Evolutionary conservation across 1,284 basidiomycete species (phyloP).

Genomic region (Volvariella volvacea): DNA sequence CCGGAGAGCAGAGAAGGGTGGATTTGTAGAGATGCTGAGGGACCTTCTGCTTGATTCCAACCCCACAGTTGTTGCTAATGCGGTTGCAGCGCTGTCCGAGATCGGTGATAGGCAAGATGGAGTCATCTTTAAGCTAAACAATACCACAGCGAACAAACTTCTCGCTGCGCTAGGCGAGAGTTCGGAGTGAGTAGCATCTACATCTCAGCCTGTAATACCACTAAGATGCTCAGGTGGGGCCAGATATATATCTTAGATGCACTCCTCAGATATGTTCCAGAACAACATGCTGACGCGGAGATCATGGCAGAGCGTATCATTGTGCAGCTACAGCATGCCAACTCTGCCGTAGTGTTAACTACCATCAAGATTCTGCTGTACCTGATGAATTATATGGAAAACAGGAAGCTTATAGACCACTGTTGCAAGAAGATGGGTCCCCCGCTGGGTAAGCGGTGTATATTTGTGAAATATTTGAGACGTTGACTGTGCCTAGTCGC

Average conservation of each 20-base stretch:
- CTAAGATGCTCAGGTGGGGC: constrained; percentile 73
- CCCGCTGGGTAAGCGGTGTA: constrained; percentile 69
- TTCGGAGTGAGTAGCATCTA: constrained; percentile 66
- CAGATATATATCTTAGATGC: constrained; percentile 98
- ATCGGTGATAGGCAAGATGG: constrained; percentile 88
- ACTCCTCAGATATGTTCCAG: constrained; percentile 88
- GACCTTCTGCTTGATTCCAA: constrained; percentile 90
- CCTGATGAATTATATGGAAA: constrained; percentile 99
- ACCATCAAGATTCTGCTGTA: constrained; percentile 95
- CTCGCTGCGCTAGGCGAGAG: constrained; percentile 83
- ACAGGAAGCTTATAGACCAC: constrained; percentile 76
- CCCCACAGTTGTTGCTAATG: constrained; percentile 92
- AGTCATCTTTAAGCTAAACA: constrained; percentile 82
- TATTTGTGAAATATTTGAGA: constrained; percentile 1
- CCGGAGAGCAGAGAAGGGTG: constrained; percentile 75
- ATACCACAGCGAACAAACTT: constrained; percentile 79
- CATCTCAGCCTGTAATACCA: not conserved
- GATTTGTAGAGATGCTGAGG: constrained; percentile 81
- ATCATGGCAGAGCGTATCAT: constrained; percentile 91
- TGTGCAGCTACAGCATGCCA: constrained; percentile 86
- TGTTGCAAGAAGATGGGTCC: constrained; percentile 98
- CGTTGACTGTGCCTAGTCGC: constrained; percentile 54
- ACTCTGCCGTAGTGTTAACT: constrained; percentile 92
- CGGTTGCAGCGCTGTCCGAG: constrained; percentile 89
- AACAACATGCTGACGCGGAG: constrained; percentile 85